A percentile compares a stretch with the other conserved stretches of the same genome.
Evolutionary conservation across 2,329 filamentous ascomycete genomes (phyloP).

Genomic region (Aspergillus sp.): DNA sequence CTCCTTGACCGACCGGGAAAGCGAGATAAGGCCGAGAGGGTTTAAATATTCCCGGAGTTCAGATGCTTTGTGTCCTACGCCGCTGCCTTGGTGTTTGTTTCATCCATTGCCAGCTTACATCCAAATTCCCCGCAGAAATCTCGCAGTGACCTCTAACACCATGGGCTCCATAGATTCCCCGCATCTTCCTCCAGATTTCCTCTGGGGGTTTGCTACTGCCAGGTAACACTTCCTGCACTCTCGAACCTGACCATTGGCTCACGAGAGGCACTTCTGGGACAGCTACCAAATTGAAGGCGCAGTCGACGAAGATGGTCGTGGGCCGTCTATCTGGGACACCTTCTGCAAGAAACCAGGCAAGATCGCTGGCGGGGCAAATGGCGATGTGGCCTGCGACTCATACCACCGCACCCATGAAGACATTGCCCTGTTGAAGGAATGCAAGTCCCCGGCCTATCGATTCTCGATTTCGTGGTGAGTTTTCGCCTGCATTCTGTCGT

Average conservation of each 20-base stretch:
- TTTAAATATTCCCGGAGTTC: constrained; percentile 14
- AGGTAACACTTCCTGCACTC: constrained; percentile 47
- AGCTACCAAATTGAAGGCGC: constrained; percentile 89
- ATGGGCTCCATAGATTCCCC: constrained; percentile 31
- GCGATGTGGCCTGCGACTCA: constrained; percentile 79
- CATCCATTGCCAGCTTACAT: neutral
- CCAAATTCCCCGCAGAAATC: neutral
- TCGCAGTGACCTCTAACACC: neutral
- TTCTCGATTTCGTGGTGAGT: constrained; percentile 74
- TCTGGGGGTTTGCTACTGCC: constrained; percentile 79
- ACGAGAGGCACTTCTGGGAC: constrained; percentile 8
- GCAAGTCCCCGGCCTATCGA: constrained; percentile 73
- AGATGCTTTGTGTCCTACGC: neutral
- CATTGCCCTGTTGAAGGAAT: constrained; percentile 71
- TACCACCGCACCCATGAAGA: constrained; percentile 79
- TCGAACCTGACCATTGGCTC: neutral
- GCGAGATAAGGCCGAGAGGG: neutral
- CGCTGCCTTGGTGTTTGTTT: neutral
- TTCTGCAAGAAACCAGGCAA: constrained; percentile 80
- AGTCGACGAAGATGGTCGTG: constrained; percentile 71
- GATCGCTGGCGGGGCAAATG: constrained; percentile 74
- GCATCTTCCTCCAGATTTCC: constrained; percentile 65
- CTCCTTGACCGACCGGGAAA: constrained; percentile 13
- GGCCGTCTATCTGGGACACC: constrained; percentile 85
- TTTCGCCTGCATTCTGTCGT: neutral